A percentile compares a stretch with the other conserved stretches of the same genome.
Evolutionary conservation across 495 filamentous ascomycete genomes (phyloP).

Genomic region (Hypoxylon subgilvum): DNA sequence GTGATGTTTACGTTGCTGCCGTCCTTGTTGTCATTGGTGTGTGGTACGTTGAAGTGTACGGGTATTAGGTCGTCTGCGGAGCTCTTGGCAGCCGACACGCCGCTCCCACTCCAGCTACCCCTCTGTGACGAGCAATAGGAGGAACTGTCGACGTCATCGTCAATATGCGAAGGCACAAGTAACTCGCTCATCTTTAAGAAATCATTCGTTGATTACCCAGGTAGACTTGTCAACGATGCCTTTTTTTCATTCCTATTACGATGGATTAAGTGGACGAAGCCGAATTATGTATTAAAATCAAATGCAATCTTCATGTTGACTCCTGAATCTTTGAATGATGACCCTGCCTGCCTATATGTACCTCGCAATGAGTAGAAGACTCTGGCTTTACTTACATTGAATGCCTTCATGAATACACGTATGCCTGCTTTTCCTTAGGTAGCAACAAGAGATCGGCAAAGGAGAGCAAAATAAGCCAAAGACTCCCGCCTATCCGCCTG

Average conservation of each 20-base stretch:
- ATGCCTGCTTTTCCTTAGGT: background rate
- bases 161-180: background rate
- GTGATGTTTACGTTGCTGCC: constrained; percentile 26
- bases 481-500: constrained; percentile 6
- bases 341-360: no score
- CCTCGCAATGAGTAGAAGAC: no score
- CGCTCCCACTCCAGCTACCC: constrained; percentile 7
- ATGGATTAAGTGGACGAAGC: background rate
- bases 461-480: constrained; percentile 3
- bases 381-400: background rate
- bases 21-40: background rate
- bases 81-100: constrained; percentile 27
- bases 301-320: no score
- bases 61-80: constrained; percentile 6
- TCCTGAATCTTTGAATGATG: no score
- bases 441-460: constrained; percentile 17
- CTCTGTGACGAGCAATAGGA: background rate
- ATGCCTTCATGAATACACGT: background rate
- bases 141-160: constrained; percentile 18
- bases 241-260: no score
- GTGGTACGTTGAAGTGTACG: constrained; percentile 9
- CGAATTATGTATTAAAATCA: background rate
- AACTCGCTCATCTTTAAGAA: background rate
- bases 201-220: no score
- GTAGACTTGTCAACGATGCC: no score